These are phyloP conservation scores for Microcyclospora tardicrescens DNA, from an alignment of 2,329 filamentous ascomycete genomes.

Conservation along the genomic window DNA sequence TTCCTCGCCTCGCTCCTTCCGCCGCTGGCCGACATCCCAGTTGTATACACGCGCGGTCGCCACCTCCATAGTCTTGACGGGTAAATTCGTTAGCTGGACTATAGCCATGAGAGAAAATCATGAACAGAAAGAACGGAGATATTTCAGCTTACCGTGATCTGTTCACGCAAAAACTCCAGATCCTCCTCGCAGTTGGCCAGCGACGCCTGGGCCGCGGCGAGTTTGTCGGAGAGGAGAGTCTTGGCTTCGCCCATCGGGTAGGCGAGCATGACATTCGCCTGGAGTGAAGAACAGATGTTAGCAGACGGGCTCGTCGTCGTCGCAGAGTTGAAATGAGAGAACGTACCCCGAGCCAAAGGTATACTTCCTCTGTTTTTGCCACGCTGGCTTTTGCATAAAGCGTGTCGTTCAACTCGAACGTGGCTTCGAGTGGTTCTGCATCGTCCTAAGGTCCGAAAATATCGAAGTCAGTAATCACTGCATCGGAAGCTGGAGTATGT, in stretches of 20 bases:
- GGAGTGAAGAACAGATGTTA: not conserved
- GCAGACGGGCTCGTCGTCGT: not conserved
- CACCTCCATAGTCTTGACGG: slow-evolving; percentile 77
- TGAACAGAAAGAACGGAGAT: slow-evolving; percentile 1
- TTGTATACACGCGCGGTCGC: slow-evolving; percentile 97
- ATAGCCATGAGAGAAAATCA: not conserved
- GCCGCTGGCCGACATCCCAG: slow-evolving; percentile 92
- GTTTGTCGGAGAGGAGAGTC: slow-evolving; percentile 61
- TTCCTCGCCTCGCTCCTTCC: slow-evolving; percentile 66
- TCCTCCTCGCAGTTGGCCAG: slow-evolving; percentile 89
- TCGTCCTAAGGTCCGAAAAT: slow-evolving; percentile 21
- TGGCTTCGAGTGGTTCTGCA: slow-evolving; percentile 68
- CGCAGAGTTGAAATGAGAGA: not conserved
- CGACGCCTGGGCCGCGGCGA: slow-evolving; percentile 65
- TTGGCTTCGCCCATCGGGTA: slow-evolving; percentile 86
- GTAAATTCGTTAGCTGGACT: slow-evolving; percentile 4
- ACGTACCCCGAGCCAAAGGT: slow-evolving; percentile 84
- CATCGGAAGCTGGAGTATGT: not conserved
- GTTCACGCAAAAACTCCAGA: slow-evolving; percentile 84
- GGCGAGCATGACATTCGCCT: slow-evolving; percentile 95
- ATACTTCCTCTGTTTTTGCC: slow-evolving; percentile 76
- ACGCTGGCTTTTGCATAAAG: slow-evolving; percentile 80
- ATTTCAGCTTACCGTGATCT: slow-evolving; percentile 64
- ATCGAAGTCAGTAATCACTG: not conserved
- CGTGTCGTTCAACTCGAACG: slow-evolving; percentile 93